Conservation (phyloP, 495 filamentous ascomycete genomes). For the Parmelia sp. region DNA sequence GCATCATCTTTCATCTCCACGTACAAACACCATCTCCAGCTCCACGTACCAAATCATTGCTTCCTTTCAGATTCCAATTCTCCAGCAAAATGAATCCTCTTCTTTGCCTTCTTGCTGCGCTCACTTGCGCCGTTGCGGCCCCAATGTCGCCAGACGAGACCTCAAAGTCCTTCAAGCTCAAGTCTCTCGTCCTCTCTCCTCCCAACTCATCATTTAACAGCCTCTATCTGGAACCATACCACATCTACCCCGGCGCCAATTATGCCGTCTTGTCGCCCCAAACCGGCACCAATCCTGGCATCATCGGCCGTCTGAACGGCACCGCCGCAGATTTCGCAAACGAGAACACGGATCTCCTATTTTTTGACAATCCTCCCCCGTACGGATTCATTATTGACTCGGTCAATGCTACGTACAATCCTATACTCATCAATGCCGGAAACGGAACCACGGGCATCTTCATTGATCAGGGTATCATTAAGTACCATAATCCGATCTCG, state of each 20-base stretch:
- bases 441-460: constrained; percentile 16
- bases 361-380: not conserved
- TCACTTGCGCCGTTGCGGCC: not conserved
- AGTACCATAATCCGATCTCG: constrained; percentile 15
- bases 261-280: constrained; percentile 15
- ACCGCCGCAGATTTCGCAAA: constrained; percentile 9
- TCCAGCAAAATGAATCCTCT: not conserved
- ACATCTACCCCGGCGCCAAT: constrained; percentile 18
- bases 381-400: constrained; percentile 8
- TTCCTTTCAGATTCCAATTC: not conserved
- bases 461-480: constrained; percentile 16
- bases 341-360: constrained; percentile 4
- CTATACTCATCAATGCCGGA: constrained; percentile 17
- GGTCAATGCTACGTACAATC: constrained; percentile 12
- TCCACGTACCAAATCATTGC: not conserved
- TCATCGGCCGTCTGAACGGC: constrained; percentile 15
- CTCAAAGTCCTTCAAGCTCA: constrained; percentile 10
- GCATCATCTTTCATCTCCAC: not conserved
- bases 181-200: constrained; percentile 10
- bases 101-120: not conserved
- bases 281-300: not conserved
- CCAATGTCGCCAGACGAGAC: not conserved
- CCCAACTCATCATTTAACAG: constrained; percentile 1
- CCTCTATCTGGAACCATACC: constrained; percentile 16
- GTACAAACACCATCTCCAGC: not conserved